These are phyloP conservation scores for Amylostereum areolatum DNA, from an alignment of 1,284 basidiomycete genomes.

Conservation along the genomic window DNA sequence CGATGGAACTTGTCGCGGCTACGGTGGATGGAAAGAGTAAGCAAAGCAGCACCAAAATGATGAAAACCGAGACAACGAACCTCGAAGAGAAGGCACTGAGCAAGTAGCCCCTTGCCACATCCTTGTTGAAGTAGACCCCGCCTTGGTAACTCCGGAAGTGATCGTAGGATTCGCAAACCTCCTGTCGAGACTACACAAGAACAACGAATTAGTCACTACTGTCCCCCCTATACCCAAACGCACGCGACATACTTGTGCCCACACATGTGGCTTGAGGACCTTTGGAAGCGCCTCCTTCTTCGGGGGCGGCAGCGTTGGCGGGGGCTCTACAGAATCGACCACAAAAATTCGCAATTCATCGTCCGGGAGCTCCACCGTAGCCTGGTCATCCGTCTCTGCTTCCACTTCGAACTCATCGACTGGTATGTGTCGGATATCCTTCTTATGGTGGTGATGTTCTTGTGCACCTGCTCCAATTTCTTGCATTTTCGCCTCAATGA, in stretches of 20 bases:
- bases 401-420: too few species aligned
- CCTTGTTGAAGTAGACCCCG: conserved; percentile 64
- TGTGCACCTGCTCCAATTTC: too few species aligned
- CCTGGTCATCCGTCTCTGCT: too few species aligned
- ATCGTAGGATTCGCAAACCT: conserved; percentile 70
- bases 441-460: too few species aligned
- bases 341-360: too few species aligned
- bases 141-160: conserved; percentile 74
- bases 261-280: conserved; percentile 27
- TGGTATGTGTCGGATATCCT: too few species aligned
- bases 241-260: conserved; percentile 28
- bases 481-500: too few species aligned
- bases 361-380: too few species aligned
- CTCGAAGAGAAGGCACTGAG: conserved; percentile 60
- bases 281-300: too few species aligned
- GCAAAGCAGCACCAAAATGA: conserved; percentile 2
- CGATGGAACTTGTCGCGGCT: conserved; percentile 66
- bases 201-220: background rate
- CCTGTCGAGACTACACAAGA: conserved; percentile 60
- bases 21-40: conserved; percentile 5
- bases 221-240: background rate
- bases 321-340: too few species aligned
- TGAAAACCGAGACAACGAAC: conserved; percentile 30
- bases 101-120: conserved; percentile 65
- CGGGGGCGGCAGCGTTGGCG: too few species aligned